Conservation (phyloP, 352 stramenopile species). For the Phytophthora pluvialis region DNA sequence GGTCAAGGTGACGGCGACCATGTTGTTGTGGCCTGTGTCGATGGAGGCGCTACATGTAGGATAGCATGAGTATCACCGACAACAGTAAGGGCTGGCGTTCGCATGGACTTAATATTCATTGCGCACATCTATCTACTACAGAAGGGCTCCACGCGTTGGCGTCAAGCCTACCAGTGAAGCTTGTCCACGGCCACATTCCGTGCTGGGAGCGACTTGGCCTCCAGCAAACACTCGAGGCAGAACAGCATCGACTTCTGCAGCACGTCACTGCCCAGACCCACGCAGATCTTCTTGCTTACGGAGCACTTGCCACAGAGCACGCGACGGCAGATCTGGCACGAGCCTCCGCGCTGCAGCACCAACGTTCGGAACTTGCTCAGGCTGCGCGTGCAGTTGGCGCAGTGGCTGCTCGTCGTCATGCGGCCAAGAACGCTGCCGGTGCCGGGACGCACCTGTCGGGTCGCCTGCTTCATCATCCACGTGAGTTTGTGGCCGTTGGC, state of each 20-base stretch:
- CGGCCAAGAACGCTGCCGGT: slow-evolving; percentile 20
- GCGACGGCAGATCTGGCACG: slow-evolving; percentile 46
- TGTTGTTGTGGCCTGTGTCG: neutral
- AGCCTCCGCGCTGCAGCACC: slow-evolving; percentile 33
- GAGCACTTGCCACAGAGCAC: slow-evolving; percentile 47
- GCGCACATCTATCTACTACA: neutral
- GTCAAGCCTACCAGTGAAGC: slow-evolving; percentile 29
- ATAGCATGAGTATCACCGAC: neutral
- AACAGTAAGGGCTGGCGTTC: neutral
- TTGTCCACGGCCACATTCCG: slow-evolving; percentile 33
- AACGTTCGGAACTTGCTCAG: slow-evolving; percentile 42
- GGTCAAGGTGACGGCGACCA: neutral
- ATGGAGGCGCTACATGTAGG: neutral
- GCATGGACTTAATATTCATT: slow-evolving; percentile 28
- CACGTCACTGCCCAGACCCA: slow-evolving; percentile 34
- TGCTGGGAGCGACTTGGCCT: slow-evolving; percentile 46
- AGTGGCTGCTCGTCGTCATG: slow-evolving; percentile 31
- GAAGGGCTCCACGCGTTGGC: neutral
- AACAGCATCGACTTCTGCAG: slow-evolving; percentile 45
- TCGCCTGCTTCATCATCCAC: slow-evolving; percentile 45
- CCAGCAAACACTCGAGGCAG: slow-evolving; percentile 49
- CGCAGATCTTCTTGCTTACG: slow-evolving; percentile 48
- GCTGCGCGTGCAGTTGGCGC: slow-evolving; percentile 40
- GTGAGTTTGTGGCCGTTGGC: slow-evolving; percentile 49
- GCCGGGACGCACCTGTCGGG: slow-evolving; percentile 20